phyloP scores from a whole-genome alignment of 441 rosid genomes.

The Gossypium gossypioides region DNA sequence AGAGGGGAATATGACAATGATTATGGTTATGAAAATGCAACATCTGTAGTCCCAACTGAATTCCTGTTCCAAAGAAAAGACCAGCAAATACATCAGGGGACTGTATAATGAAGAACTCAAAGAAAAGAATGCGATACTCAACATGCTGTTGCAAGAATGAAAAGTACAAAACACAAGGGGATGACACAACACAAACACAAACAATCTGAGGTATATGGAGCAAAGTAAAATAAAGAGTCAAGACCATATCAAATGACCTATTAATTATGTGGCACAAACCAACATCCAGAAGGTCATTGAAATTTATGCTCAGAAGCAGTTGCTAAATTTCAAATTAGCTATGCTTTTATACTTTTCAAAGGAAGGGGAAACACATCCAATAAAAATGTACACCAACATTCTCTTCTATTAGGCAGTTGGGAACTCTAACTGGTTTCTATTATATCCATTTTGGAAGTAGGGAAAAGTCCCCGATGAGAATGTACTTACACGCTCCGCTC shows the following conservation, averaged over 20 bases:
- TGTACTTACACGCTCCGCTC: neutral
- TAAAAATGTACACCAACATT: neutral
- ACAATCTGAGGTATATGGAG: neutral
- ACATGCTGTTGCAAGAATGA: neutral
- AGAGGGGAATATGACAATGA: conserved; percentile 11
- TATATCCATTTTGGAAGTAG: neutral
- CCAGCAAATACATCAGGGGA: conserved; percentile 15
- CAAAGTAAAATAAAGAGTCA: neutral
- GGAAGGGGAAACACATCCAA: neutral
- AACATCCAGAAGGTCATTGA: neutral
- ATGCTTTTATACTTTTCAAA: neutral
- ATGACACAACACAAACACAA: neutral
- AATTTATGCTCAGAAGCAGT: neutral
- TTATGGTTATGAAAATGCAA: conserved; percentile 16
- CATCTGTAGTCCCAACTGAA: conserved; percentile 16
- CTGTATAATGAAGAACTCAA: conserved; percentile 5
- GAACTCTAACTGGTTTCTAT: neutral
- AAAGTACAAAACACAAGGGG: neutral
- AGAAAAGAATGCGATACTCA: neutral
- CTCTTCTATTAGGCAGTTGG: neutral
- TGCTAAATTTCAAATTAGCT: neutral
- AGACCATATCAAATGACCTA: neutral
- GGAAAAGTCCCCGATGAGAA: neutral
- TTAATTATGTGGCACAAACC: neutral
- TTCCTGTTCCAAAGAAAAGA: conserved; percentile 34